Evolutionary conservation across 2,329 filamentous ascomycete species (phyloP), one percentile per base, ranked within the genome.

Genomic region (Colletotrichum sp.): DNA sequence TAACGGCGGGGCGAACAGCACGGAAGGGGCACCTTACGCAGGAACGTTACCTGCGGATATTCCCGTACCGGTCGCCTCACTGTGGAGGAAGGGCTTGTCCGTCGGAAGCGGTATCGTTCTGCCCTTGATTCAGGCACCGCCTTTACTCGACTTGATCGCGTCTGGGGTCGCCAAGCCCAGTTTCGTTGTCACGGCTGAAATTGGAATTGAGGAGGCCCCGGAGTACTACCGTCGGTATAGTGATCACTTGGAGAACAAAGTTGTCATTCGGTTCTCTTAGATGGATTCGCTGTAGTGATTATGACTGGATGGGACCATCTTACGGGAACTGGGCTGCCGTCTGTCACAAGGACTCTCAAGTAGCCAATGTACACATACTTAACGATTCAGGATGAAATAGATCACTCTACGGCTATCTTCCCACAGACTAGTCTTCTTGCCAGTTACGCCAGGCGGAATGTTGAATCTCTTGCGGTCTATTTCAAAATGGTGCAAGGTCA

Each of bases 231-330:
- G n/a, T 52, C 44, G 44, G n/a, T 52, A 52, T n/a, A 52, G n/a
- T 52, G 44, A 52, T 13, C 44, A 52, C n/a, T 52, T 52, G 44
- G 44, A 52, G 44, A 52, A 52, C n/a, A 52, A 52, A 52, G 24
- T 59, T 26, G 55, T 59, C 24, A 59, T 59, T 89, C 86, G 89
- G 88, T 55, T 81, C 84, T 52, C 90, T 90, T 72, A 91, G 44
- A 52, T 52, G 10, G 6, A 52, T 21, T 21, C n/a, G 18, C 18
- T 52, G 44, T 52, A 52, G 44, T 6, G 2, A 6, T 9, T 3
- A 9, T 21, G 9, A 21, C 13, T n/a, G n/a, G 44, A 52, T 52
- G 10, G 44, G 6, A 52, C 36, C 36, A 2, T 39, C 36, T 39
- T 18, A 18, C 4, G 15, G 36, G 36, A 9, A 39, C 36, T 39